These are phyloP conservation scores for Eimeria acervulina DNA, from an alignment of 169 alveolate genomes.

Conservation along the genomic window DNA sequence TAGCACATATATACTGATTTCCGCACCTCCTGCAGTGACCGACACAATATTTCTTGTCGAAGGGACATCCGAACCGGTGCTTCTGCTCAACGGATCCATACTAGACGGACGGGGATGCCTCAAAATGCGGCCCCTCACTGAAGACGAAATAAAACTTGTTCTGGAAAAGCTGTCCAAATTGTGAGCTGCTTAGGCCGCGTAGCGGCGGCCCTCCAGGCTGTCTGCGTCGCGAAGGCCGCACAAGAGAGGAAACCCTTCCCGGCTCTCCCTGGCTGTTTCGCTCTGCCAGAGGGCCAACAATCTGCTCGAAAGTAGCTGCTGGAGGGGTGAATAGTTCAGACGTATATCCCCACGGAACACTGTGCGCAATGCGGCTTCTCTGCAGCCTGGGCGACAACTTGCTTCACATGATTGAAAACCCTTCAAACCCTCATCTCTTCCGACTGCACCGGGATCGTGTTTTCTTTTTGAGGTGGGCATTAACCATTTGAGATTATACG, in stretches of 20 bases:
- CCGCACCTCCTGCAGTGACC: neutral
- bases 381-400: conserved; percentile 92
- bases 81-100: neutral
- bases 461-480: conserved; percentile 89
- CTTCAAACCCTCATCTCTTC: conserved; percentile 93
- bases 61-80: neutral
- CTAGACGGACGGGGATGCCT: neutral
- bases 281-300: neutral
- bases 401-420: conserved; percentile 91
- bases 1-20: neutral
- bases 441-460: conserved; percentile 93
- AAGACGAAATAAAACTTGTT: conserved; percentile 93
- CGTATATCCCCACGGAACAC: neutral
- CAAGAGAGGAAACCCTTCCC: neutral
- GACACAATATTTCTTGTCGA: neutral
- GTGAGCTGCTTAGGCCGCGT: neutral
- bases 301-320: too few species aligned
- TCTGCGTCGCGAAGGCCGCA: neutral
- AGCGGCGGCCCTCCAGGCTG: neutral
- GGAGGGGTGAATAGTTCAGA: neutral
- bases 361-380: neutral
- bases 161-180: conserved; percentile 91
- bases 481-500: neutral
- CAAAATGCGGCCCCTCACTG: conserved; percentile 93
- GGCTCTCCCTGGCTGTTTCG: neutral